Evolutionary conservation across 1,284 basidiomycete species (phyloP), one percentile per base, ranked within the genome.

Genomic region (Xanthoconium separans): DNA sequence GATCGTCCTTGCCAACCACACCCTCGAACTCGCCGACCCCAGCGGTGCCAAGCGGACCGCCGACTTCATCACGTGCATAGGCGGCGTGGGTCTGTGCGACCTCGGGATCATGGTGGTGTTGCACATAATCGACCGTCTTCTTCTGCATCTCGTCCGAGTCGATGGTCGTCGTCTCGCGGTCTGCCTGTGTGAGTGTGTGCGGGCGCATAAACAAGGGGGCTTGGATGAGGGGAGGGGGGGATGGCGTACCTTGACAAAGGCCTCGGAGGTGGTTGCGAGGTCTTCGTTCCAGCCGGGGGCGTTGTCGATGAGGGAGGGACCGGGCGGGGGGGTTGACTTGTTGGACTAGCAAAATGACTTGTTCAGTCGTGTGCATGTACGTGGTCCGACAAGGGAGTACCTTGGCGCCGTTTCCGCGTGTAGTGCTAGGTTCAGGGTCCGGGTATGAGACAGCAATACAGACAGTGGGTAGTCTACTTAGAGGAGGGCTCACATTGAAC

Each of bases 211-310:
- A 27, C 27, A 27, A 27, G 27, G 53, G 44, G 49, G 55, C 5
- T 11, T n/a, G n/a, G n/a, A n/a, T n/a, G n/a, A n/a, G n/a, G 4
- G 8, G 0, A 33, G 12, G 27, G 30, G n/a, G n/a, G 24, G 45
- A 27, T 15, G 36, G 37, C 62, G 34, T 33, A 85, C 88, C 79
- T 91, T 90, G 44, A 90, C 73, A 33, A 73, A 69, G 10, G 88
- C 88, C 70, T 91, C 89, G 1, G 87, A 87, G 13, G 76, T 61
- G 54, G 78, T 81, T 1, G 88, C 88, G 22, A 90, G 80, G 36
- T 70, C 63, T 62, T 91, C 84, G 63, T 89, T 89, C 88, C 88
- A 91, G 2, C 86, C 87, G 6, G 87, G 88, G 2, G 87, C 85
- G 55, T 82, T 64, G 13, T 79, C 66, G 20, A 71, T 66, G 50